Conservation (phyloP, 2,329 filamentous ascomycete genomes). For the Nigrograna mackinnonii region DNA sequence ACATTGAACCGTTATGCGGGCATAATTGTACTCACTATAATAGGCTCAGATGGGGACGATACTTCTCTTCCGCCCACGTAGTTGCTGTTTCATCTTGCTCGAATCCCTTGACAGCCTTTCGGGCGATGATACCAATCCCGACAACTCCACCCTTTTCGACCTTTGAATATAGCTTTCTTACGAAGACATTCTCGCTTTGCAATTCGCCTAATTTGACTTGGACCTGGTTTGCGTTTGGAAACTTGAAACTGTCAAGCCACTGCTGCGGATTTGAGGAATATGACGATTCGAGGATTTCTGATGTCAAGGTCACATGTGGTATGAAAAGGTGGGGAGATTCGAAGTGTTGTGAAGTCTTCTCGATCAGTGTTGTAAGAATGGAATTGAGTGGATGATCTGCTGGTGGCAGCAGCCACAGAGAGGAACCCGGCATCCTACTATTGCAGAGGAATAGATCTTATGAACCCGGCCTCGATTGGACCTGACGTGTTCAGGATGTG, state of each 20-base stretch:
- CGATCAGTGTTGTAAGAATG: conserved; percentile 38
- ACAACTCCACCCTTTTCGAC: conserved; percentile 34
- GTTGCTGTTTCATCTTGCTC: conserved; percentile 22
- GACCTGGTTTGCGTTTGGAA: conserved; percentile 20
- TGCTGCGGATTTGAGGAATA: conserved; percentile 35
- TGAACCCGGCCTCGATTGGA: too few species aligned
- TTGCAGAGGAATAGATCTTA: too few species aligned
- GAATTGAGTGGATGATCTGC: conserved; percentile 30
- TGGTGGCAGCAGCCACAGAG: conserved; percentile 48
- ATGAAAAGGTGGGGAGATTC: conserved; percentile 41
- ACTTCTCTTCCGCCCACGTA: conserved; percentile 36
- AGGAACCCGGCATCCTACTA: conserved; percentile 47
- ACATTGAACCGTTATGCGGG: not conserved
- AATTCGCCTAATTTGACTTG: conserved; percentile 31
- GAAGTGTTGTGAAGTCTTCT: conserved; percentile 35
- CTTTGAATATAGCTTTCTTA: conserved; percentile 43
- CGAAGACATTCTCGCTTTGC: conserved; percentile 39
- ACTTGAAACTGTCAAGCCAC: conserved; percentile 39
- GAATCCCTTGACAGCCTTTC: conserved; percentile 27
- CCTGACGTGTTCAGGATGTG: too few species aligned
- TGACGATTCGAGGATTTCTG: conserved; percentile 29
- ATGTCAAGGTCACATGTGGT: conserved; percentile 48
- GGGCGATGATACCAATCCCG: conserved; percentile 29
- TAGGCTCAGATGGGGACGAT: conserved; percentile 44
- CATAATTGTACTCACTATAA: conserved; percentile 41